Evolutionary conservation across 768 basidiomycete genomes (phyloP).

Genomic region (Amanita pseudoporphyria): DNA sequence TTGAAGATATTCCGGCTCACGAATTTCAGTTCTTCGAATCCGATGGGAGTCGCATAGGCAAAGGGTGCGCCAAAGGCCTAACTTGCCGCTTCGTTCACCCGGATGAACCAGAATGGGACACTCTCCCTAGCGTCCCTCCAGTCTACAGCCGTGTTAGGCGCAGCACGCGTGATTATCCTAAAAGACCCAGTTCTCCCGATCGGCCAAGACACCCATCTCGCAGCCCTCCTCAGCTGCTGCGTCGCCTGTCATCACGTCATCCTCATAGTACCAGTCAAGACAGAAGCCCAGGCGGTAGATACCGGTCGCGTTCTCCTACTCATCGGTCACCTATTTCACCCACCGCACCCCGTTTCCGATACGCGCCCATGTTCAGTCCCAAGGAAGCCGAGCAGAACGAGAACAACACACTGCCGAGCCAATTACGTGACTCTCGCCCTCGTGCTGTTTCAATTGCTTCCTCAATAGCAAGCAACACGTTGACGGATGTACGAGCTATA

Average conservation of each 20-base stretch:
- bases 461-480: slow-evolving; percentile 1
- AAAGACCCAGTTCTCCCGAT: background rate
- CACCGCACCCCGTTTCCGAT: background rate
- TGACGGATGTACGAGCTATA: background rate
- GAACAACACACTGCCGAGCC: background rate
- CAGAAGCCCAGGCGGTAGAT: background rate
- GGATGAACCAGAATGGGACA: slow-evolving; percentile 16
- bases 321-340: background rate
- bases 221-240: background rate
- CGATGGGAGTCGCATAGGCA: slow-evolving; percentile 10
- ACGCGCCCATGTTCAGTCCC: background rate
- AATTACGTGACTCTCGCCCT: slow-evolving; percentile 2
- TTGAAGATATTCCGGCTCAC: background rate
- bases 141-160: too few species aligned
- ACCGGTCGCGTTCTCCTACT: background rate
- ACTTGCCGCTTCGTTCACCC: slow-evolving; percentile 21
- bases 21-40: slow-evolving; percentile 3
- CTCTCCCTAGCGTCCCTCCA: background rate
- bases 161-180: too few species aligned
- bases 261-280: background rate
- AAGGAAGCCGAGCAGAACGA: background rate
- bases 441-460: slow-evolving; percentile 8
- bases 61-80: slow-evolving; percentile 8
- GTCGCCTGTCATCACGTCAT: background rate
- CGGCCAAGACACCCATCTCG: background rate